Base-by-base conservation (phyloP, 768 basidiomycete species). In the Russula sp. region DNA sequence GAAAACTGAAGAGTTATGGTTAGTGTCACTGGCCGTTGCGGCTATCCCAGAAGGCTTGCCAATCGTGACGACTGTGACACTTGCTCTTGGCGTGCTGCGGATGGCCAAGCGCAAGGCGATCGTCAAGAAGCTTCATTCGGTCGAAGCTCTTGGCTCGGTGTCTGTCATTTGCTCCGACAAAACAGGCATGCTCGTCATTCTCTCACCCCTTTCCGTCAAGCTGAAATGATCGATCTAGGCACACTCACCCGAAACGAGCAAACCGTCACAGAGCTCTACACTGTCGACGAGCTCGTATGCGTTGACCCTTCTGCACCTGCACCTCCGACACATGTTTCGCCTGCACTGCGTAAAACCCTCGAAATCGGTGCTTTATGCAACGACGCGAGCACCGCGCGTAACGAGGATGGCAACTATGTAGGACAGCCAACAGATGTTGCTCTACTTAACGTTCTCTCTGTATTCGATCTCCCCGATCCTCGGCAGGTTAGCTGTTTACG, bases 91-190 rank as follows among this genome's bases (percentile, higher is more conserved):
- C 49, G 95, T 98, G 3, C 75, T 97, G 68, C 78, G 96, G 11
- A 98, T 98, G 96, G 86, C 93, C 0, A 92, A 90, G 69, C 84
- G 93, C 26, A 96, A 94, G 65, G 95, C 95, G 0, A 98, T 98
- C 64, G 95, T 98, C 48, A 98, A 98, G 78, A 98, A 95, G 72
- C 77, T 98, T 50, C 96, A 94, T 67, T 94, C 92, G 2, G 95
- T 98, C 3, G 95, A 98, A 74, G 86, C 94, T 0, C 79, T 98
- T 2, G 95, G 95, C 2, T 92, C 90, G 2, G 92, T 98, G 14
- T 94, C 90, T n/a, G 95, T 98, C 10, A 95, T 98, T 66, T 98
- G 95, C 72, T 94, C 94, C 3, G 95, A 98, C 76, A 98, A 98
- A 76, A 98, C 96, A 51, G 94, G 92, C 86, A 68, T 57, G 81